phyloP scores from a whole-genome alignment of 371 early-diverging fungal species.

The Apophysomyces ossiformis region DNA sequence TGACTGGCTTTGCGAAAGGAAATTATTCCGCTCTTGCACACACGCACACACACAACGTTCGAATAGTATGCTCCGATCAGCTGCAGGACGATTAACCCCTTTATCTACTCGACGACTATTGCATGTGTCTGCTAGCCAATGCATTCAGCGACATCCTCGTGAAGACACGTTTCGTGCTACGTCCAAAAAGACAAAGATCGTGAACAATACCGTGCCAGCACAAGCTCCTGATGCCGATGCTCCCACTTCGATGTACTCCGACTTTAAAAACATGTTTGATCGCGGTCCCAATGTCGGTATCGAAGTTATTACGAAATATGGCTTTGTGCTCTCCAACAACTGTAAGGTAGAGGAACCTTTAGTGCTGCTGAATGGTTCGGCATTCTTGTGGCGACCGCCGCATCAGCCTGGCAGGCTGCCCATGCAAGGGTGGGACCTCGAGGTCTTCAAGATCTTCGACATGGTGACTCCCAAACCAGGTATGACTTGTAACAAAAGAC shows the following conservation, averaged over 20 bases:
- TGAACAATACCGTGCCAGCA: conserved; percentile 21
- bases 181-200: conserved; percentile 5
- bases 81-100: not conserved
- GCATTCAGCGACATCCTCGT: not conserved
- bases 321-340: conserved; percentile 55
- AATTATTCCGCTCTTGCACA: too few species aligned
- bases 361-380: conserved; percentile 52
- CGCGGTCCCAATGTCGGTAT: conserved; percentile 52
- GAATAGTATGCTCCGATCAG: not conserved
- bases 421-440: conserved; percentile 43
- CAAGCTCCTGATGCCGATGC: conserved; percentile 18
- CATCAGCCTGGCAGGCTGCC: conserved; percentile 26
- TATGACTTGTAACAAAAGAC: conserved; percentile 4
- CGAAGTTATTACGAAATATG: conserved; percentile 50
- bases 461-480: conserved; percentile 55
- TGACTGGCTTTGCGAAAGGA: too few species aligned
- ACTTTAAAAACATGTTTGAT: conserved; percentile 61
- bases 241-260: conserved; percentile 3
- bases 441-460: conserved; percentile 54
- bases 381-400: conserved; percentile 58
- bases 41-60: not conserved
- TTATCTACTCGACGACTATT: not conserved
- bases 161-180: not conserved
- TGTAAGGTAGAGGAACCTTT: conserved; percentile 47
- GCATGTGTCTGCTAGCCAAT: not conserved